These are phyloP conservation scores for Aquilaria agallochum DNA, from an alignment of 441 rosid genomes.

Conservation along the genomic window DNA sequence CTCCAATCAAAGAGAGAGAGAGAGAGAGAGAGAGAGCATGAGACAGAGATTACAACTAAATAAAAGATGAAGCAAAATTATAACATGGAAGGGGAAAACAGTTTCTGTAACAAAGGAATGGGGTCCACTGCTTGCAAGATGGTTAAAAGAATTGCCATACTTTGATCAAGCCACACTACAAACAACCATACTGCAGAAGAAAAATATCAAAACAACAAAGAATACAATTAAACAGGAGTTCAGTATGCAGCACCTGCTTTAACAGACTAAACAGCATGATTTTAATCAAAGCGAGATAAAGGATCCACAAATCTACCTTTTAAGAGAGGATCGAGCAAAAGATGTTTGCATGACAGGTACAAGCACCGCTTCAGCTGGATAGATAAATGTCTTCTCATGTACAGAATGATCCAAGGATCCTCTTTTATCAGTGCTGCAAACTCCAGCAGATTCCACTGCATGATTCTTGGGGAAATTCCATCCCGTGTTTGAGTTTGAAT, in stretches of 20 bases:
- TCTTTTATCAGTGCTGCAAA: constrained; percentile 61
- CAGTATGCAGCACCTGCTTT: constrained; percentile 11
- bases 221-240: constrained; percentile 1
- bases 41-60: not conserved
- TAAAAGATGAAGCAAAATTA: not conserved
- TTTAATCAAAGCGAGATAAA: constrained; percentile 4
- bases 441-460: constrained; percentile 53
- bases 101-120: not conserved
- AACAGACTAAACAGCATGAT: constrained; percentile 6
- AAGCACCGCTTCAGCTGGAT: constrained; percentile 93
- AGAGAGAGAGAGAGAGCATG: not conserved
- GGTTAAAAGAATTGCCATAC: too few relatives aligned
- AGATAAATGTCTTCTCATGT: constrained; percentile 72
- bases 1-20: not conserved
- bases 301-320: constrained; percentile 51
- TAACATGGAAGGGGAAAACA: constrained; percentile 2
- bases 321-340: constrained; percentile 82
- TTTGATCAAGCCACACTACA: not conserved
- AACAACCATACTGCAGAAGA: not conserved
- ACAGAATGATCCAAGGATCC: constrained; percentile 40
- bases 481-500: constrained; percentile 34
- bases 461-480: constrained; percentile 59
- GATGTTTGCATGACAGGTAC: constrained; percentile 91
- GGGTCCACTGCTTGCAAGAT: too few relatives aligned
- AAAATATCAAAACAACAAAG: not conserved